These are phyloP conservation scores for Sporothrix pallida DNA, from an alignment of 2,329 filamentous ascomycete species.

Conservation along the genomic window DNA sequence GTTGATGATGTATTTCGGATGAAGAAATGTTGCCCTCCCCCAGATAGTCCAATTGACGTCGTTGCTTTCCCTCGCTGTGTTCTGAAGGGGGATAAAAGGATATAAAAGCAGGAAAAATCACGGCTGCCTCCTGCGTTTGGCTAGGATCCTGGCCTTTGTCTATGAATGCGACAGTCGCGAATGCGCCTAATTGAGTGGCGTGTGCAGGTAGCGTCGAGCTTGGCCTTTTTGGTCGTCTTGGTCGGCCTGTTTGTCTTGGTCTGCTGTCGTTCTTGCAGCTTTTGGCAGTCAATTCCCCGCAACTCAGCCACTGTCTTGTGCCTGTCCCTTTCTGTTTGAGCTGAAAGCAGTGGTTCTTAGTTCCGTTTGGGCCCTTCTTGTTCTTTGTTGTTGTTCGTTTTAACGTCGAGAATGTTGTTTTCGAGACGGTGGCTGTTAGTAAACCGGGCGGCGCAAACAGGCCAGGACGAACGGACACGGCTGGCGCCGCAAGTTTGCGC, in stretches of 20 bases:
- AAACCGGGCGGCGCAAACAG: background rate
- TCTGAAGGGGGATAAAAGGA: background rate
- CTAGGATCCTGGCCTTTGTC: slow-evolving; percentile 23
- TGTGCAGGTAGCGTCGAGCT: background rate
- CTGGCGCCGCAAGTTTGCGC: slow-evolving; percentile 21
- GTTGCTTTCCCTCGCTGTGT: too few species aligned
- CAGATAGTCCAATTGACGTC: background rate
- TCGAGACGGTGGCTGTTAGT: background rate
- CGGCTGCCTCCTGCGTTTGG: slow-evolving; percentile 10
- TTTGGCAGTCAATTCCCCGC: slow-evolving; percentile 1
- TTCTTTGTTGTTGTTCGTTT: background rate
- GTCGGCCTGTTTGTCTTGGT: slow-evolving; percentile 1
- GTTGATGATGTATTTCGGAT: background rate
- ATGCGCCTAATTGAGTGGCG: slow-evolving; percentile 27
- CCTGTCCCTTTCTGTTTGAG: background rate
- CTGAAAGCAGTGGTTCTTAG: background rate
- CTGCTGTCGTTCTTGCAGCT: background rate
- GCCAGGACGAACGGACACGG: slow-evolving; percentile 4
- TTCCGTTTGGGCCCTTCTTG: background rate
- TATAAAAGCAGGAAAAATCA: slow-evolving; percentile 6
- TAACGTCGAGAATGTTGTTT: background rate
- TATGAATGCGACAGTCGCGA: slow-evolving; percentile 10
- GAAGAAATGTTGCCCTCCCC: background rate
- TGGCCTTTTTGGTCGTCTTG: slow-evolving; percentile 12
- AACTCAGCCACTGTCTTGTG: slow-evolving; percentile 12